phyloP scores from a whole-genome alignment of 139 green algal genomes.

The Closterium sp. region DNA sequence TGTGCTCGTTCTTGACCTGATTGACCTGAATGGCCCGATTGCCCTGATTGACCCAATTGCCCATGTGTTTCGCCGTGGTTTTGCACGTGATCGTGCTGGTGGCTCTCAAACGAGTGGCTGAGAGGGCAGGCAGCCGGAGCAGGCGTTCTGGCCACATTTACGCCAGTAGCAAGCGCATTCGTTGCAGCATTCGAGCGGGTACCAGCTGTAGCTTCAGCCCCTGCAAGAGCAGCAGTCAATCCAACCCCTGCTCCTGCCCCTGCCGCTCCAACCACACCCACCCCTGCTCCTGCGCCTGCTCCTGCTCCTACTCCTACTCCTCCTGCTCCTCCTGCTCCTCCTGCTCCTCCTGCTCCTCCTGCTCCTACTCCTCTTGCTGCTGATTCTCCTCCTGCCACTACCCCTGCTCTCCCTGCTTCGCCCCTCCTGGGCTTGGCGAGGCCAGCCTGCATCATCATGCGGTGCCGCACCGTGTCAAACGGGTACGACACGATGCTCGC shows the following conservation, averaged over 20 bases:
- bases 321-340: background rate
- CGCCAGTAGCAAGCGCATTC: background rate
- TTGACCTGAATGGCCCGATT: background rate
- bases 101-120: background rate
- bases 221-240: background rate
- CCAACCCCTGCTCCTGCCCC: background rate
- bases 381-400: background rate
- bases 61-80: background rate
- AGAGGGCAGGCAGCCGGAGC: background rate
- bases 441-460: conserved; percentile 95
- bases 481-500: conserved; percentile 91
- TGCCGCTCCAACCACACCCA: too few relatives aligned
- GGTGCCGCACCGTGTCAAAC: conserved; percentile 97
- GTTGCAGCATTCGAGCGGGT: background rate
- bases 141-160: background rate
- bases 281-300: background rate
- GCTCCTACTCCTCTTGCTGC: background rate
- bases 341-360: background rate
- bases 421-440: background rate
- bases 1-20: background rate
- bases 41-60: background rate
- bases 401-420: background rate
- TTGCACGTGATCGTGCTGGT: background rate
- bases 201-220: background rate
- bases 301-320: background rate